These are phyloP conservation scores for Mycena filopes DNA, from an alignment of 768 basidiomycete genomes.

Conservation along the genomic window DNA sequence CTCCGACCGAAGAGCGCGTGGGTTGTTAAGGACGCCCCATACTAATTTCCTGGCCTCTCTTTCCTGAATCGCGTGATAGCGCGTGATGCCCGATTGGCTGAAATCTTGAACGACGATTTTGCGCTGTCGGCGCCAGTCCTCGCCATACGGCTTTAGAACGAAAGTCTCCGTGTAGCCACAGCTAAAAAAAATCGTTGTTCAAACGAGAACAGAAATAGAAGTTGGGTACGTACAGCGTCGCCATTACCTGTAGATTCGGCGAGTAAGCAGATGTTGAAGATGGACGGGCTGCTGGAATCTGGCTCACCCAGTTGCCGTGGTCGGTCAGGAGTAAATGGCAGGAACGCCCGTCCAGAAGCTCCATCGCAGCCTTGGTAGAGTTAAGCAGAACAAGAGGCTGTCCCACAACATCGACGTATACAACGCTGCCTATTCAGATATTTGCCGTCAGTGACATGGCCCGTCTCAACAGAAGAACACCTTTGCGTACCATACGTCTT, in stretches of 20 bases:
- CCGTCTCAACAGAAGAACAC: too few species aligned
- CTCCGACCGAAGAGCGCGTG: background rate
- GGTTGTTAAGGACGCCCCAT: background rate
- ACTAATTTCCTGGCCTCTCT: constrained; percentile 1
- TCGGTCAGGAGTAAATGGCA: constrained; percentile 2
- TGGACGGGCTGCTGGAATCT: too few species aligned
- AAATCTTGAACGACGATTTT: constrained; percentile 18
- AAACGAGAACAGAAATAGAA: background rate
- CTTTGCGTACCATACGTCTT: constrained; percentile 1
- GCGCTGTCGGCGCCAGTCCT: constrained; percentile 20
- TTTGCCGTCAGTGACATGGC: too few species aligned
- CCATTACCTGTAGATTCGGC: background rate
- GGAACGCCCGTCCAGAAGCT: constrained; percentile 10
- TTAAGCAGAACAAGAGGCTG: background rate
- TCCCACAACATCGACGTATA: background rate
- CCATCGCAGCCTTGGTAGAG: constrained; percentile 2
- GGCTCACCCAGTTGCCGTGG: background rate
- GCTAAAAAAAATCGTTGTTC: background rate
- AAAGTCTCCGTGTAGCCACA: constrained; percentile 1
- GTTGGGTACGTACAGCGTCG: constrained; percentile 4
- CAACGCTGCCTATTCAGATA: background rate
- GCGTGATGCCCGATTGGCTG: background rate
- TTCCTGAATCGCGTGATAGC: background rate
- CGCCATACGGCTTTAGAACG: background rate
- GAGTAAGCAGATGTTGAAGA: background rate